A percentile compares a stretch with the other conserved stretches of the same genome.
Conservation (phyloP, 129 eudicot species). For the Glebionis coronaria region DNA sequence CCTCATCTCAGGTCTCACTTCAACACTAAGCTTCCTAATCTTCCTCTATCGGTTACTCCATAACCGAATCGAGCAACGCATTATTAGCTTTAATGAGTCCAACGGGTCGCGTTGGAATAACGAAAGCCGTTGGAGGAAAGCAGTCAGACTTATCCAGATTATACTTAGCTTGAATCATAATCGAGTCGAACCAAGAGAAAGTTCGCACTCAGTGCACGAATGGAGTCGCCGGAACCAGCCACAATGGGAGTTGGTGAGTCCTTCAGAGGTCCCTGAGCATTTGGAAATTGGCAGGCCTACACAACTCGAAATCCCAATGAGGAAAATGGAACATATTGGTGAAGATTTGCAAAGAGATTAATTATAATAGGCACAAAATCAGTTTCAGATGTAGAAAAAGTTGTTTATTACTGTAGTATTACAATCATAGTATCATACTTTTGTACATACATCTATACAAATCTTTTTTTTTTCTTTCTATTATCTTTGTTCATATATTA, state of each 20-base stretch:
- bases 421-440: no score
- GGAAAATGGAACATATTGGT: conserved; percentile 18
- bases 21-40: conserved; percentile 39
- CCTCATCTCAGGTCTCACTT: conserved; percentile 37
- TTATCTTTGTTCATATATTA: no score
- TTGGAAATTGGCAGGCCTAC: conserved; percentile 39
- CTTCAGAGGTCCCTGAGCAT: conserved; percentile 31
- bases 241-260: conserved; percentile 33
- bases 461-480: no score
- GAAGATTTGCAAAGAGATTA: not conserved
- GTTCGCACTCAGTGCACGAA: not conserved
- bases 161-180: conserved; percentile 27
- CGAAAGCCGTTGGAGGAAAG: conserved; percentile 28
- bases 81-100: conserved; percentile 24
- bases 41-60: conserved; percentile 36
- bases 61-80: conserved; percentile 29
- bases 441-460: no score
- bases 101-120: conserved; percentile 8
- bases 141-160: conserved; percentile 10
- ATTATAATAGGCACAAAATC: not conserved
- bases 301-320: conserved; percentile 34
- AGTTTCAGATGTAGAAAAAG: not conserved
- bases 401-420: no score
- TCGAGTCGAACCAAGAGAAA: conserved; percentile 16
- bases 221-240: conserved; percentile 10